Conservation (phyloP, 139 green algal genomes). For the Coelastrella sp. region DNA sequence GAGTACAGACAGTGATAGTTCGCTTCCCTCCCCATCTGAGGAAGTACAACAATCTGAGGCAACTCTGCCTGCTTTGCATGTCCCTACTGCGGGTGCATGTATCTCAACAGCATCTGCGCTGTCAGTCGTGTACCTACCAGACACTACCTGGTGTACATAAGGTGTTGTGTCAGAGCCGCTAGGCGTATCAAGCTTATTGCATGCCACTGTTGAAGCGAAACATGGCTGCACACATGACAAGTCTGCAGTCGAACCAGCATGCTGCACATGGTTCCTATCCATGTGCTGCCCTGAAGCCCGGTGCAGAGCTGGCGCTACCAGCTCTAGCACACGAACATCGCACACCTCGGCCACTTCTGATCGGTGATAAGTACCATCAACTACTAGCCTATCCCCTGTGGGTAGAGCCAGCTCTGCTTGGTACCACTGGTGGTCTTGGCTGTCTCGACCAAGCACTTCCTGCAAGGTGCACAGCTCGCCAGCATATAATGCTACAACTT, state of each 20-base stretch:
- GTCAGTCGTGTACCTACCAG: no score
- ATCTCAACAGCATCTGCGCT: no score
- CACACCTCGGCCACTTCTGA: background rate
- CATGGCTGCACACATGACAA: no score
- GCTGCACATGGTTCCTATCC: background rate
- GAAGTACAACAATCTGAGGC: no score
- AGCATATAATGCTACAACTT: background rate
- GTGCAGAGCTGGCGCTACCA: background rate
- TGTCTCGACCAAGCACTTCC: background rate
- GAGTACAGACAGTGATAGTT: no score
- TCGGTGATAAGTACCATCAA: background rate
- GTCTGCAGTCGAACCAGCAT: background rate
- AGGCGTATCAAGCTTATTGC: no score
- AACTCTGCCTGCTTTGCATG: no score
- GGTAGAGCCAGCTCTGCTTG: background rate
- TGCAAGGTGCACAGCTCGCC: background rate
- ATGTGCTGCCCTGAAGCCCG: background rate
- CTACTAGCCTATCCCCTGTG: background rate
- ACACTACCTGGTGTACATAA: no score
- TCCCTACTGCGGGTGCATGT: no score
- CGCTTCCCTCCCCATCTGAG: no score
- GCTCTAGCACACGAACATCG: background rate
- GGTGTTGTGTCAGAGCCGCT: no score
- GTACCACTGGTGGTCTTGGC: background rate
- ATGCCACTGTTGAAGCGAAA: no score